Evolutionary conservation across 2,329 filamentous ascomycete species (phyloP).

Genomic region (Ophiostoma perfectum): DNA sequence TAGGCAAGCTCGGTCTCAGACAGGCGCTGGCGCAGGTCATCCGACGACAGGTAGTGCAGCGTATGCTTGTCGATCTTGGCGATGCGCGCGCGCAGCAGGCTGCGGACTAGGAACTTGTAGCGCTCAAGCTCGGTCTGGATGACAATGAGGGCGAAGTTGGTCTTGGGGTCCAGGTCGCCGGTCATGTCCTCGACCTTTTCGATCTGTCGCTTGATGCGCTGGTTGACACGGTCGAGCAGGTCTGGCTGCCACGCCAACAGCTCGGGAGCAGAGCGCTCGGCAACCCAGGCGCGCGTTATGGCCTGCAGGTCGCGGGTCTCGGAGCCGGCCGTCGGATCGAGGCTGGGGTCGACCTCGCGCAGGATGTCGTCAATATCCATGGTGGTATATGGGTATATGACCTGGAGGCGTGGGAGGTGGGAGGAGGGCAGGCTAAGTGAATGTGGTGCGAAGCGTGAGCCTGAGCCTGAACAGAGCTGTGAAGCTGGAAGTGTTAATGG

Average conservation of each 20-base stretch:
- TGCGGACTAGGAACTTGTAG: conserved; percentile 84
- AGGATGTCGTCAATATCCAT: conserved; percentile 83
- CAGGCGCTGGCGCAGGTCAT: conserved; percentile 54
- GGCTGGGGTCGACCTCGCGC: conserved; percentile 61
- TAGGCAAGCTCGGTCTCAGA: conserved; percentile 76
- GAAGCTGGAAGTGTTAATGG: not conserved
- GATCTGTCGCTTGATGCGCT: conserved; percentile 44
- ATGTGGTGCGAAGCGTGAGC: not conserved
- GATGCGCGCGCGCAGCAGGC: conserved; percentile 76
- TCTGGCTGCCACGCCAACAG: conserved; percentile 58
- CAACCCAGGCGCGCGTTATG: conserved; percentile 86
- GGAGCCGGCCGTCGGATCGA: conserved; percentile 45
- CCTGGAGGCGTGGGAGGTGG: not conserved
- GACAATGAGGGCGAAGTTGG: conserved; percentile 89
- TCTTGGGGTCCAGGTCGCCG: conserved; percentile 78
- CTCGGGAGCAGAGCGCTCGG: conserved; percentile 84
- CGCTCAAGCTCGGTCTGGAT: conserved; percentile 94
- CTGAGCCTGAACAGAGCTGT: not conserved
- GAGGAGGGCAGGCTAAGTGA: too few species aligned
- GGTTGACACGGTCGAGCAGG: conserved; percentile 77
- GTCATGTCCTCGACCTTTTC: conserved; percentile 53
- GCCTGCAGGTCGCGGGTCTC: conserved; percentile 75
- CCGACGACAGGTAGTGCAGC: conserved; percentile 62
- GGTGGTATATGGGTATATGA: not conserved
- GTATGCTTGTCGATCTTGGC: conserved; percentile 81